These are phyloP conservation scores for Ramaria rubella DNA, from an alignment of 768 basidiomycete genomes.

Conservation along the genomic window DNA sequence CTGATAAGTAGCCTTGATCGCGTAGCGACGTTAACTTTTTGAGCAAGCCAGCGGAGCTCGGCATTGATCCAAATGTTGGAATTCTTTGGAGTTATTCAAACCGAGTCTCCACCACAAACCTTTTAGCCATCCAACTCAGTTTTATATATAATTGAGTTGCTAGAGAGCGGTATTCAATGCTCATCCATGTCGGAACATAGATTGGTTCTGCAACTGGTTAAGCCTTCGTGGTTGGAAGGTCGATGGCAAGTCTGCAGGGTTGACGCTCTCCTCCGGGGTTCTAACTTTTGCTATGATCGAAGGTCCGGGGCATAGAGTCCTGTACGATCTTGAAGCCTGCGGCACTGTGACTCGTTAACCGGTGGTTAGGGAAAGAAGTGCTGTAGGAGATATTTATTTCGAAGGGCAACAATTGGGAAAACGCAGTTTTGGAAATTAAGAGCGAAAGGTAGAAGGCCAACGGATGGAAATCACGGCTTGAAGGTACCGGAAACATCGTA, in stretches of 20 bases:
- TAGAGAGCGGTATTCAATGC: slow-evolving; percentile 68
- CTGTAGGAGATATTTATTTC: background rate
- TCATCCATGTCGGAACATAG: slow-evolving; percentile 57
- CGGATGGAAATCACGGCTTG: too few species aligned
- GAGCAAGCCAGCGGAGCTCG: slow-evolving; percentile 40
- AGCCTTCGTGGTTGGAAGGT: slow-evolving; percentile 44
- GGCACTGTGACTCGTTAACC: slow-evolving; percentile 52
- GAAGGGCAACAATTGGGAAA: background rate
- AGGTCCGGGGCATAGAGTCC: slow-evolving; percentile 73
- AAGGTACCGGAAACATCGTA: too few species aligned
- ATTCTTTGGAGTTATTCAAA: slow-evolving; percentile 55
- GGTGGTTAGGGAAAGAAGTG: slow-evolving; percentile 40
- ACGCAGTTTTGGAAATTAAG: too few species aligned
- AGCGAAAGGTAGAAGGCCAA: too few species aligned
- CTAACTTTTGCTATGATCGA: slow-evolving; percentile 62
- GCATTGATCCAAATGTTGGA: slow-evolving; percentile 35
- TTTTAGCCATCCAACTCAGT: slow-evolving; percentile 47
- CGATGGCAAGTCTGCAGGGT: slow-evolving; percentile 43
- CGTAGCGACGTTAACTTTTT: slow-evolving; percentile 39
- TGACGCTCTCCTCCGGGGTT: slow-evolving; percentile 46
- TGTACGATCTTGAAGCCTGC: slow-evolving; percentile 57
- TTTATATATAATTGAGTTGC: slow-evolving; percentile 62
- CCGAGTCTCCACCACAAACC: slow-evolving; percentile 50
- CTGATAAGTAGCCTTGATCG: slow-evolving; percentile 35
- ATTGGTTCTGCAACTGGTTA: background rate